These are phyloP conservation scores for Trifolium dubium DNA, from an alignment of 306 rosid species.

Conservation along the genomic window DNA sequence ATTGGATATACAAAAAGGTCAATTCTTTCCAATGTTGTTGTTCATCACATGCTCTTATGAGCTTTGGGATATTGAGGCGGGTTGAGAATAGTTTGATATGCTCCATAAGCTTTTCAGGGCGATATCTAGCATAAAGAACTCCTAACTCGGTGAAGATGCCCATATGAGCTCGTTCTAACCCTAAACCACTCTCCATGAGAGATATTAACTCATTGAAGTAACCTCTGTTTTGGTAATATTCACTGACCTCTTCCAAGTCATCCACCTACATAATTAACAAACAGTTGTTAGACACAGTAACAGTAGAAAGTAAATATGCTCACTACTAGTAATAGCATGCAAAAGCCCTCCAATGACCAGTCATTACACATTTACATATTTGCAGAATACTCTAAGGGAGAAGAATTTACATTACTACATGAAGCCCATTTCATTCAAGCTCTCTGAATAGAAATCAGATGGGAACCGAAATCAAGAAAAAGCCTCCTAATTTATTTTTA, in stretches of 20 bases:
- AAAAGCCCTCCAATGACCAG: conserved; percentile 31
- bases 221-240: conserved; percentile 98
- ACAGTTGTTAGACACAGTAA: neutral
- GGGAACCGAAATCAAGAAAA: conserved; percentile 27
- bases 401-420: conserved; percentile 15
- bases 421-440: conserved; percentile 24
- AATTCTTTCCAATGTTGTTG: conserved; percentile 98
- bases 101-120: conserved; percentile 99
- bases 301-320: conserved; percentile 27
- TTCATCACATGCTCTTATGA: conserved; percentile 96
- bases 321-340: conserved; percentile 20
- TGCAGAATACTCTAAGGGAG: conserved; percentile 21
- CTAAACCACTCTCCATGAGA: conserved; percentile 99
- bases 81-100: conserved; percentile 96
- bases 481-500: conserved; percentile 16
- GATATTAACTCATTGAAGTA: conserved; percentile 94
- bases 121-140: conserved; percentile 96
- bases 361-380: conserved; percentile 12
- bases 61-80: conserved; percentile 97
- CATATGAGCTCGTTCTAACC: conserved; percentile 98
- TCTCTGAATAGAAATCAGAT: conserved; percentile 21
- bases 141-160: conserved; percentile 98
- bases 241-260: conserved; percentile 99
- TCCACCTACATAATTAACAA: conserved; percentile 69
- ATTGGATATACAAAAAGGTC: conserved; percentile 93